Conservation (phyloP, 805 yeast genomes). For the Saccharomycopsis sp. region DNA sequence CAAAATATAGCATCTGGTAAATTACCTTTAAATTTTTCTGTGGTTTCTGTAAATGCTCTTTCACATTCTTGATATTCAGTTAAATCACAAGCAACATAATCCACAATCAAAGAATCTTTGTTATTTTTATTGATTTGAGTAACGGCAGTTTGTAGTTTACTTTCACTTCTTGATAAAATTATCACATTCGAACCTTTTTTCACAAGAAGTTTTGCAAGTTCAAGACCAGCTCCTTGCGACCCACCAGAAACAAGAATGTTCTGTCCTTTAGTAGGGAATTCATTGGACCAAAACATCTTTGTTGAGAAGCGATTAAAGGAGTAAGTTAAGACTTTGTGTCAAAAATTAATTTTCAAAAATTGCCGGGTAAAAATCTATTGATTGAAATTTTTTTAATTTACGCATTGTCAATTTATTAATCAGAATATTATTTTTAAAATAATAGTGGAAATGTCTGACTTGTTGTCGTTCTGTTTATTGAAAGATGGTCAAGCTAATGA, state of each 20-base stretch:
- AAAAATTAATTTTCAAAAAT: too few relatives aligned
- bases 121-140: constrained; percentile 28
- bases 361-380: too few relatives aligned
- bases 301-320: too few relatives aligned
- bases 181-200: constrained; percentile 45
- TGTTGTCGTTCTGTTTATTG: too few relatives aligned
- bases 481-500: too few relatives aligned
- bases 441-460: too few relatives aligned
- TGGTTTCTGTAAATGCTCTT: constrained; percentile 28
- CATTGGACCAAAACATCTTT: too few relatives aligned
- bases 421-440: too few relatives aligned
- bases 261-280: constrained; percentile 32
- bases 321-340: too few relatives aligned
- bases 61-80: constrained; percentile 42
- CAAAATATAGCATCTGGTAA: constrained; percentile 66
- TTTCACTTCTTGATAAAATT: constrained; percentile 66
- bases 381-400: too few relatives aligned
- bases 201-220: constrained; percentile 52
- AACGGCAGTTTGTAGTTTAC: constrained; percentile 43
- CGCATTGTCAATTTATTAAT: too few relatives aligned
- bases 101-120: constrained; percentile 23
- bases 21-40: background rate
- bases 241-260: constrained; percentile 81
- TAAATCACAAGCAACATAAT: constrained; percentile 54
- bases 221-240: constrained; percentile 87